Conservation (phyloP, 768 basidiomycete species). For the Podaxis carcinomalis region DNA sequence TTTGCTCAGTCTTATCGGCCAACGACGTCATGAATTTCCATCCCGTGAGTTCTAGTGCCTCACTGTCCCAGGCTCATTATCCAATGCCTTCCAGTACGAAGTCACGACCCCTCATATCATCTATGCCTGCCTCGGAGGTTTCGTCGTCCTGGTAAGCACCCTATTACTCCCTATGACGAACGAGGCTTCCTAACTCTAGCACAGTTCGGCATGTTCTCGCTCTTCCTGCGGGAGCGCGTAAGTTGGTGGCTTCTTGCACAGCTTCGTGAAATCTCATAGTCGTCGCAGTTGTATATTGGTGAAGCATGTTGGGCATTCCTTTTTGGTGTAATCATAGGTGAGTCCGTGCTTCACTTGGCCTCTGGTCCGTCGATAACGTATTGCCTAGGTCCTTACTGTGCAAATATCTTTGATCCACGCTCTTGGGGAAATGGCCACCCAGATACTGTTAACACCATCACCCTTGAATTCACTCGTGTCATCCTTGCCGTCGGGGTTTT, state of each 20-base stretch:
- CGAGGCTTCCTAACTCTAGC: neutral
- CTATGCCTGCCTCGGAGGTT: conserved; percentile 77
- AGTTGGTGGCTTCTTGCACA: conserved; percentile 13
- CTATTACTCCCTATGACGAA: neutral
- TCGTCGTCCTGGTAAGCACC: conserved; percentile 68
- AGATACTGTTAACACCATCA: conserved; percentile 64
- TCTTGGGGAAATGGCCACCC: conserved; percentile 57
- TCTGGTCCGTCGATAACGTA: conserved; percentile 8
- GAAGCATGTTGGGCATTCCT: conserved; percentile 96
- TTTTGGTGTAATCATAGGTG: conserved; percentile 87
- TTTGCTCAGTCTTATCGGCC: conserved; percentile 1
- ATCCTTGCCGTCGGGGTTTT: conserved; percentile 97
- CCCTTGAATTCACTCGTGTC: conserved; percentile 87
- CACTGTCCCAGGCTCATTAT: conserved; percentile 10
- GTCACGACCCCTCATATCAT: conserved; percentile 68
- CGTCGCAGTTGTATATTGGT: conserved; percentile 75
- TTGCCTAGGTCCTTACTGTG: conserved; percentile 70
- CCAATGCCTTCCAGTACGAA: conserved; percentile 41
- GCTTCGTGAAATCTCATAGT: conserved; percentile 6
- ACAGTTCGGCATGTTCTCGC: conserved; percentile 93
- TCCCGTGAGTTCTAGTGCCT: conserved; percentile 33
- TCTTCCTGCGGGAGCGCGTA: conserved; percentile 85
- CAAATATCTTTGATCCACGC: conserved; percentile 77
- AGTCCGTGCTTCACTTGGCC: conserved; percentile 18
- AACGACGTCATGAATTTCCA: conserved; percentile 42